These are phyloP conservation scores for Aspergillus thermomutatus DNA, from an alignment of 2,329 filamentous ascomycete genomes.

Conservation along the genomic window DNA sequence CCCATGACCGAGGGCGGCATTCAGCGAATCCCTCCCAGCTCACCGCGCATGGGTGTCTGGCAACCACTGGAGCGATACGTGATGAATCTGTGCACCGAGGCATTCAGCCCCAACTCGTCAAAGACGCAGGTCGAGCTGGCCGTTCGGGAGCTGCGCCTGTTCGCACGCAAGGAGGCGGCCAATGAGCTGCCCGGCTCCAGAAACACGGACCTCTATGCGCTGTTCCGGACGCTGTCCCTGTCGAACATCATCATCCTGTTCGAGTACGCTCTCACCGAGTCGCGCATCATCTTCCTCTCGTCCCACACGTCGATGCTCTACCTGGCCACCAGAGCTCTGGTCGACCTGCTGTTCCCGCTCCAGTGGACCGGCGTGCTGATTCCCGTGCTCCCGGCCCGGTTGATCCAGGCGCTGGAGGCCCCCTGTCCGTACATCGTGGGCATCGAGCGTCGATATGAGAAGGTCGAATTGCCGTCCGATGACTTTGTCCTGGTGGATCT, in stretches of 20 bases:
- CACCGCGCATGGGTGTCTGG: constrained; percentile 88
- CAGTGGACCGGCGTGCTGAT: constrained; percentile 95
- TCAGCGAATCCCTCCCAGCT: constrained; percentile 79
- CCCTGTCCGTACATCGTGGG: constrained; percentile 97
- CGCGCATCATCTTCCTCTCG: constrained; percentile 91
- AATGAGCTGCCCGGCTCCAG: constrained; percentile 93
- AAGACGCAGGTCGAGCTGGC: constrained; percentile 94
- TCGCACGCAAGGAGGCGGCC: constrained; percentile 84
- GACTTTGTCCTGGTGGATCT: constrained; percentile 95
- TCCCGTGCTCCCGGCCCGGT: constrained; percentile 78
- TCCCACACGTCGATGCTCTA: constrained; percentile 97
- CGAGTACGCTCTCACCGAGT: constrained; percentile 89
- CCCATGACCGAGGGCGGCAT: constrained; percentile 91
- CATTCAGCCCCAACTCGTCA: constrained; percentile 84
- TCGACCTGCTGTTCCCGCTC: constrained; percentile 81
- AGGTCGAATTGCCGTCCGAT: constrained; percentile 71
- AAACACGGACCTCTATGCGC: constrained; percentile 85
- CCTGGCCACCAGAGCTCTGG: constrained; percentile 82
- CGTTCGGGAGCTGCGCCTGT: constrained; percentile 83
- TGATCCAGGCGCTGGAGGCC: constrained; percentile 87
- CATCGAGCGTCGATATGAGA: constrained; percentile 79
- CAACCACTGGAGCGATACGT: constrained; percentile 96
- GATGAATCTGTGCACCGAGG: constrained; percentile 93
- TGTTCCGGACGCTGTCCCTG: constrained; percentile 86
- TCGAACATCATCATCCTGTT: constrained; percentile 90